These are phyloP conservation scores for Rhizopogon vesiculosus DNA, from an alignment of 768 basidiomycete genomes.

Conservation along the genomic window DNA sequence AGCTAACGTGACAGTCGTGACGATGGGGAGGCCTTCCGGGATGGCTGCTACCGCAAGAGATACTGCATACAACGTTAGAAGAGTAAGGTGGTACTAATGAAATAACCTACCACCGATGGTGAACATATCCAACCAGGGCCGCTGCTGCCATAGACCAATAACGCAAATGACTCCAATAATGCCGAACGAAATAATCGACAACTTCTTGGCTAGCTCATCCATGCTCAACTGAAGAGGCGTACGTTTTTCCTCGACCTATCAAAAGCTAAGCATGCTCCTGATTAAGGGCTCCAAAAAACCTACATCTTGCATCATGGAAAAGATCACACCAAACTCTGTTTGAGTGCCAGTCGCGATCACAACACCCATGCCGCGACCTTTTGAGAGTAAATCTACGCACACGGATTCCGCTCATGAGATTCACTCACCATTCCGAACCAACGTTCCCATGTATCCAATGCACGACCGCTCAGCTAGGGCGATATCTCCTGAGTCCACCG, in stretches of 20 bases:
- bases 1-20: conserved; percentile 95
- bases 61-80: conserved; percentile 43
- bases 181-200: conserved; percentile 88
- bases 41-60: conserved; percentile 98
- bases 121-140: conserved; percentile 97
- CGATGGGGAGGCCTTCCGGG: conserved; percentile 93
- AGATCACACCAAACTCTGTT: conserved; percentile 95
- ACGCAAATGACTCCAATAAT: conserved; percentile 92
- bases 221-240: conserved; percentile 91
- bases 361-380: conserved; percentile 79
- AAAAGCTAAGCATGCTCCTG: not conserved
- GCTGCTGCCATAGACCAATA: conserved; percentile 79
- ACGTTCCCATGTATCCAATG: conserved; percentile 93
- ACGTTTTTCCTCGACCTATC: conserved; percentile 75
- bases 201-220: conserved; percentile 93
- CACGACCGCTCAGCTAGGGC: conserved; percentile 82
- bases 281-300: conserved; percentile 9
- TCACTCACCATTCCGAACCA: conserved; percentile 77
- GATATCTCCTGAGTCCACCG: conserved; percentile 21
- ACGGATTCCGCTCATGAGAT: not conserved
- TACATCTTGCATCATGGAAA: conserved; percentile 98
- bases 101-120: conserved; percentile 84
- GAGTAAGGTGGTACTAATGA: not conserved
- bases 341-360: conserved; percentile 82
- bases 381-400: not conserved